Base-by-base conservation (phyloP, 129 eudicot genomes). In the Chrysanthemum lavandulifolium region DNA sequence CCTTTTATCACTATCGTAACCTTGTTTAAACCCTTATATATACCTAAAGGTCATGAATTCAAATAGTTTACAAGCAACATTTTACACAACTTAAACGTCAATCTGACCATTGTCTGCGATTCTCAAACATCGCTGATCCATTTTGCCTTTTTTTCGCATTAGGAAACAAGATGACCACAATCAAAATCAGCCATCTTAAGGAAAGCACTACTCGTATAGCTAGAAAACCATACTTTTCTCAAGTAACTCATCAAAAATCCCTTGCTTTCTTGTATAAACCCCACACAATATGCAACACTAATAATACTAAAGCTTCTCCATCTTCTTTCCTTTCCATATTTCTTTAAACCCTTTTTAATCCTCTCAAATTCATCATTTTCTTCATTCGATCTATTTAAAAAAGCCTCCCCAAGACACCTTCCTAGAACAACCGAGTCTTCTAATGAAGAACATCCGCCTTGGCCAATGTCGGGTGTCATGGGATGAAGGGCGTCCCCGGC, bases 401-500 rank as follows among this genome's bases (percentile, higher is more conserved):
- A 50, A 43, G 86, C 84, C 71, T 88, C 88, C 8, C 78, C 88
- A 0, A 88, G 72, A 75, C 86, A 83, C 59, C 86, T 80, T 5
- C 85, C 90, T 49, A 86, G 86, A 59, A 83, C 68, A 0, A 86
- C 73, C 29, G 86, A 58, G n/a, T 89, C 92, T 69, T 89, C 96
- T n/a, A 89, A 16, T 0, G 92, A 68, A 11, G 90, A 84, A 55
- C 90, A 82, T 18, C 96, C 96, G 1, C 96, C 92, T 82, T 89
- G 96, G 5, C 86, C 89, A 27, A 86, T 65, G 68, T 89, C 92
- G 1, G 92, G 96, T 13, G 96, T 89, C 96, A 86, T 86, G 13
- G 96, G 96, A 72, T 86, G 96, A 71, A 84, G 84, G 21, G 96
- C 96, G 47, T 89, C 92, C 2, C 96, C 92, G 2, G 83, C 89